These are phyloP conservation scores for Apiotrichum veenhuisii DNA, from an alignment of 1,284 basidiomycete species.

Conservation along the genomic window DNA sequence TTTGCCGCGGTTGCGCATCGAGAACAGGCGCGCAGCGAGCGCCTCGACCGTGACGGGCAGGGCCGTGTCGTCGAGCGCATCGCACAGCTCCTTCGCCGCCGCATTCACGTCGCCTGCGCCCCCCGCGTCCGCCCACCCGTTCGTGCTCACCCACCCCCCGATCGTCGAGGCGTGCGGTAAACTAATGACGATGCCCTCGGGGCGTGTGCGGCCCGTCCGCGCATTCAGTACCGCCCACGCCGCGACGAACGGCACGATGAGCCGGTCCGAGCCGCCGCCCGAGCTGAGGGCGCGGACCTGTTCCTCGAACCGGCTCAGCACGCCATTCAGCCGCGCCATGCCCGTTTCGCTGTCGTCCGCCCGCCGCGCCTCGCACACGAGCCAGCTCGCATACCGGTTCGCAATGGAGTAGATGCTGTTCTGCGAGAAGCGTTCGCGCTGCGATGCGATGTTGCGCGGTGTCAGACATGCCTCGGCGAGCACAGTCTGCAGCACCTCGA, in stretches of 20 bases:
- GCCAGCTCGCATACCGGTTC: conserved; percentile 12
- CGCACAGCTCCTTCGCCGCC: background rate
- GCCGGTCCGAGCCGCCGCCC: background rate
- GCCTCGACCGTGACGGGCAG: conserved; percentile 4
- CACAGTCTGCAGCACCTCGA: background rate
- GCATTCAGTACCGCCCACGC: conserved; percentile 16
- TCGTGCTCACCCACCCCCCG: background rate
- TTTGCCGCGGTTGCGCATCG: conserved; percentile 4
- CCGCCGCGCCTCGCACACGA: conserved; percentile 5
- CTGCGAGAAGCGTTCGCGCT: background rate
- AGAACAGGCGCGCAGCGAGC: conserved; percentile 5
- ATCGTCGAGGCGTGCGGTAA: conserved; percentile 1
- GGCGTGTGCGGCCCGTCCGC: background rate
- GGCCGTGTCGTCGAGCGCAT: background rate
- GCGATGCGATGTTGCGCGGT: conserved; percentile 1
- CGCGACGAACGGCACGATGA: conserved; percentile 4
- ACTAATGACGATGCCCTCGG: background rate
- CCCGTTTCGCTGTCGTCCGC: background rate
- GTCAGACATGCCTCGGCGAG: conserved; percentile 11
- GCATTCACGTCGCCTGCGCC: background rate
- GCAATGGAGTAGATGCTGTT: conserved; percentile 1
- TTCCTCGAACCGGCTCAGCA: conserved; percentile 8
- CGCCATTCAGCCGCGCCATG: background rate
- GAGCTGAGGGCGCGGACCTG: conserved; percentile 6
- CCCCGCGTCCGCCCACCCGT: background rate